Evolutionary conservation across 768 basidiomycete species (phyloP).

Genomic region (Goffeauzyma gilvescens): DNA sequence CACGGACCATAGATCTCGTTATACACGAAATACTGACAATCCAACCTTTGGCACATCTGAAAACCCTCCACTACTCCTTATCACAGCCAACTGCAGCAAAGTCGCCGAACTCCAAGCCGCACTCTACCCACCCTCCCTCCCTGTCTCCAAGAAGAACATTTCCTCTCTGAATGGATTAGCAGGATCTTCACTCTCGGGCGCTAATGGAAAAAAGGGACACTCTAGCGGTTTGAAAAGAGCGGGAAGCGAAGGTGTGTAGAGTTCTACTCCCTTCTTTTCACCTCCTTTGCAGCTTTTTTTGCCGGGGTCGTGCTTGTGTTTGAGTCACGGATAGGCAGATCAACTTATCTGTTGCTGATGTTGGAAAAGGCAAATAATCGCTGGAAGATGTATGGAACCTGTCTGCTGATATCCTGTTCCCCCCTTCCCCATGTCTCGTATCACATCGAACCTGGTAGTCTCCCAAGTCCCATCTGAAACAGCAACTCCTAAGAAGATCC

Average conservation of each 20-base stretch:
- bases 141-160: not conserved
- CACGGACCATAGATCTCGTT: not conserved
- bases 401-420: not conserved
- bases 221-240: not conserved
- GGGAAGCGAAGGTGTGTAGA: not conserved
- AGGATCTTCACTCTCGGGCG: not conserved
- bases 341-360: too few relatives aligned
- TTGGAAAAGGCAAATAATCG: too few relatives aligned
- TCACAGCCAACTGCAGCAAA: not conserved
- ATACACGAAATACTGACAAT: not conserved
- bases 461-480: not conserved
- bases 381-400: too few relatives aligned
- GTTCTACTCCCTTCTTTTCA: too few relatives aligned
- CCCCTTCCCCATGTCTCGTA: too few relatives aligned
- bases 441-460: too few relatives aligned
- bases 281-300: too few relatives aligned
- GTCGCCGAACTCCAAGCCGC: not conserved
- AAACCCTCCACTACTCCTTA: not conserved
- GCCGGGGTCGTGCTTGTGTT: too few relatives aligned
- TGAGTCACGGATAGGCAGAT: too few relatives aligned
- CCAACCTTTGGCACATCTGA: too few relatives aligned
- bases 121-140: not conserved
- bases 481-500: too few relatives aligned
- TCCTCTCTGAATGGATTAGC: not conserved
- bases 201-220: conserved; percentile 1